Evolutionary conservation across 257 asterid genomes (phyloP).

Genomic region (Nicotiana paniculata): DNA sequence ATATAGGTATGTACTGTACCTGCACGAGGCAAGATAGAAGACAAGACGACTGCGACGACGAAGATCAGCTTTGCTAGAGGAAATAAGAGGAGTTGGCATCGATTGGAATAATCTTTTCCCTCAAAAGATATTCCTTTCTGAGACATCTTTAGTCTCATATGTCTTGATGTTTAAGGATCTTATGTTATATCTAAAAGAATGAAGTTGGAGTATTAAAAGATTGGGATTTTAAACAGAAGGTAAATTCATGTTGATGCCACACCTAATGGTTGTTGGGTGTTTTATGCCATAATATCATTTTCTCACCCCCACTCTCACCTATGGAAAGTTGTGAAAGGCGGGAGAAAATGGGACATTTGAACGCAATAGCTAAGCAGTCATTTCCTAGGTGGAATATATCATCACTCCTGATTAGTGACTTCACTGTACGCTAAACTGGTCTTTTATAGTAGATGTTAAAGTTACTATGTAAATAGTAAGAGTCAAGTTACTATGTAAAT

Average conservation of each 20-base stretch:
- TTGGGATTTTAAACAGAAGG: not conserved
- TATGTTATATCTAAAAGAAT: not conserved
- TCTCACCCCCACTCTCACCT: not conserved
- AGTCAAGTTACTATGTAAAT: too few relatives aligned
- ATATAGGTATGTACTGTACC: slow-evolving; percentile 16
- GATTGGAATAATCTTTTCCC: not conserved
- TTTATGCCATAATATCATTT: not conserved
- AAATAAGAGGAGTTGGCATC: not conserved
- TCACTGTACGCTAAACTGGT: not conserved
- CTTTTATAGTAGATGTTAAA: not conserved
- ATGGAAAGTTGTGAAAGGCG: slow-evolving; percentile 11
- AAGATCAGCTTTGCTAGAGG: slow-evolving; percentile 16
- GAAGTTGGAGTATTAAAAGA: slow-evolving; percentile 2
- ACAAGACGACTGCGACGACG: slow-evolving; percentile 23
- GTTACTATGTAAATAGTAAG: too few relatives aligned
- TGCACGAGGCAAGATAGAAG: slow-evolving; percentile 31
- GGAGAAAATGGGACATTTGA: slow-evolving; percentile 29
- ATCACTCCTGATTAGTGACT: slow-evolving; percentile 5
- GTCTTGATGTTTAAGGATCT: not conserved
- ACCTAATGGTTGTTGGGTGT: slow-evolving; percentile 21
- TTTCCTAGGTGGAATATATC: slow-evolving; percentile 24
- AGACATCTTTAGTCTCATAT: not conserved
- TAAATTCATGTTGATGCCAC: slow-evolving; percentile 11
- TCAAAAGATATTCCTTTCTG: not conserved
- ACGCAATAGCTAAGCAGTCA: slow-evolving; percentile 24